Evolutionary conservation across 2,329 filamentous ascomycete species (phyloP).

Genomic region (Sclerotinia borealis): DNA sequence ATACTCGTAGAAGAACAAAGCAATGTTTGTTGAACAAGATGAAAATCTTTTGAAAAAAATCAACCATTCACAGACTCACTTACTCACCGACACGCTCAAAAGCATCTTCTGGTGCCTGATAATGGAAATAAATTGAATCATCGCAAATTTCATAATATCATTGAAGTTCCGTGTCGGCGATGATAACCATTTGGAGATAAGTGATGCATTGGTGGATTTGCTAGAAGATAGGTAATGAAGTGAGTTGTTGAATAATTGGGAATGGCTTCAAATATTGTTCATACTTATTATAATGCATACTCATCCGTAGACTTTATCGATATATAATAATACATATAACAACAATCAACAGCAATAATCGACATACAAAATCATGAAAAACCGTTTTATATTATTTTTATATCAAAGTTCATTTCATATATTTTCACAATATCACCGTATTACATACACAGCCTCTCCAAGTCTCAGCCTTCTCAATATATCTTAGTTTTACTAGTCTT

Average conservation of each 20-base stretch:
- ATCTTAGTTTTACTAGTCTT: too few species aligned
- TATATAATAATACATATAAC: too few species aligned
- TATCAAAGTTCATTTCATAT: too few species aligned
- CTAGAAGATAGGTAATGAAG: background rate
- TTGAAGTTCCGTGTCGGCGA: background rate
- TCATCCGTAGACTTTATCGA: too few species aligned
- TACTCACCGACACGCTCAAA: background rate
- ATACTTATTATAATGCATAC: background rate
- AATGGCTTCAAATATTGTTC: background rate
- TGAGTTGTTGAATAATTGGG: background rate
- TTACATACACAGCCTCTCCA: background rate
- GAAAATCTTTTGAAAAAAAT: background rate
- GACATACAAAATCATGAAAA: too few species aligned
- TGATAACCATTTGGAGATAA: background rate
- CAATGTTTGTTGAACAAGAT: background rate
- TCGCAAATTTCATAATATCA: background rate
- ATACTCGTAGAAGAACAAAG: background rate
- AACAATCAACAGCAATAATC: too few species aligned
- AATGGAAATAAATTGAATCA: background rate
- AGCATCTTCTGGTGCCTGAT: background rate
- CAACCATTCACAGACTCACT: background rate
- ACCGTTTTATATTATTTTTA: background rate
- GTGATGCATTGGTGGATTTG: background rate
- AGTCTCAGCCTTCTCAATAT: background rate
- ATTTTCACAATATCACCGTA: too few species aligned